Evolutionary conservation across 495 filamentous ascomycete genomes (phyloP).

Genomic region (Collariella sp.): DNA sequence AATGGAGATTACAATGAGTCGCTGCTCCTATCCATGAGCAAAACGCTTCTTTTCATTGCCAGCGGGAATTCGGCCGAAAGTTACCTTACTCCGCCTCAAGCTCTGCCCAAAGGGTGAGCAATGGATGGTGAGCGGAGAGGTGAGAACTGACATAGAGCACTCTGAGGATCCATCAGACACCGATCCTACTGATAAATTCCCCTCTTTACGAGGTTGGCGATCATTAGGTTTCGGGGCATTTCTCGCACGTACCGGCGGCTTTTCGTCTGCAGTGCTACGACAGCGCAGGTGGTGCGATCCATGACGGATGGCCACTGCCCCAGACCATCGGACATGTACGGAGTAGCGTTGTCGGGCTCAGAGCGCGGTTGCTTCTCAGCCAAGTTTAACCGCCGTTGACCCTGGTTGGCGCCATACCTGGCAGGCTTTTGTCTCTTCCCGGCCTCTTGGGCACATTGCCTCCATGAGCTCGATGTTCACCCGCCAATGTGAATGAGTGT

Average conservation of each 20-base stretch:
- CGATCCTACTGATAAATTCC: not conserved
- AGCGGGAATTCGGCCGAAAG: no score
- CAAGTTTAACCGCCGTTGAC: not conserved
- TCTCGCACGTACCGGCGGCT: constrained; percentile 9
- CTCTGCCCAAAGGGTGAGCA: no score
- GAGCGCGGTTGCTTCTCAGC: not conserved
- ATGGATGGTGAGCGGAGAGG: no score
- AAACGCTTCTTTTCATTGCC: no score
- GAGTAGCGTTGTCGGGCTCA: no score
- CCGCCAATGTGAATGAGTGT: not conserved
- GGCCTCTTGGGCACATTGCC: not conserved
- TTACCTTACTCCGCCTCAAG: no score
- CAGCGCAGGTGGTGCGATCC: not conserved
- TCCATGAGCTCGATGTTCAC: not conserved
- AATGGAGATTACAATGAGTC: not conserved
- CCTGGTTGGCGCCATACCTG: not conserved
- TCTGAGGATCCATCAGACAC: no score
- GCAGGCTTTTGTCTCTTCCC: not conserved
- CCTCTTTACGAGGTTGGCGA: not conserved
- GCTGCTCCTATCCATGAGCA: not conserved
- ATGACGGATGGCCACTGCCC: not conserved
- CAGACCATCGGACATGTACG: not conserved
- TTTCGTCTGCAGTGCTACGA: not conserved
- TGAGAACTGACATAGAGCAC: no score
- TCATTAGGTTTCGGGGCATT: not conserved